phyloP scores from a whole-genome alignment of 2,329 filamentous ascomycete species.

The Dichotomopilus funicola region DNA sequence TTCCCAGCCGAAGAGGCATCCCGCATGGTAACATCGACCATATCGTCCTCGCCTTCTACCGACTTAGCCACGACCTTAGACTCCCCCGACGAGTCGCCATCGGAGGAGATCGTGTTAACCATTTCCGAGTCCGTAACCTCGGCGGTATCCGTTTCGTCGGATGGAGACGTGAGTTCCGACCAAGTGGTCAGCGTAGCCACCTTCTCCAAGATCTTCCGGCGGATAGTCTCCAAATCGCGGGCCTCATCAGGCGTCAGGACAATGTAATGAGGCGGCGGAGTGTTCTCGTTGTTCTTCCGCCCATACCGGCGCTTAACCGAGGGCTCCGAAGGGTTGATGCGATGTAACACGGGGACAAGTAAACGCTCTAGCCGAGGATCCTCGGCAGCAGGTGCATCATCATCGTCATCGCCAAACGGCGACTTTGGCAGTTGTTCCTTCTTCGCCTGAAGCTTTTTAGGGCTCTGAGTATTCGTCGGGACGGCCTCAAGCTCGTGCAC shows the following conservation, averaged over 20 bases:
- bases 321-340: constrained; percentile 34
- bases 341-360: constrained; percentile 66
- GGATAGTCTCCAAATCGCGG: constrained; percentile 59
- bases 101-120: constrained; percentile 51
- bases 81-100: constrained; percentile 61
- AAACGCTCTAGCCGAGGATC: constrained; percentile 58
- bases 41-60: constrained; percentile 79
- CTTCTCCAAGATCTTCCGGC: constrained; percentile 72
- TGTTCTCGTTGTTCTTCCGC: constrained; percentile 13
- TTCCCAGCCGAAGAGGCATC: constrained; percentile 38
- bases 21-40: constrained; percentile 85
- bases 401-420: constrained; percentile 37
- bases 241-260: constrained; percentile 68
- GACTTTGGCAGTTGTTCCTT: constrained; percentile 38
- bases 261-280: constrained; percentile 60
- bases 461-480: constrained; percentile 67
- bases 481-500: constrained; percentile 69
- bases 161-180: constrained; percentile 52
- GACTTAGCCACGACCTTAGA: constrained; percentile 69
- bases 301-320: constrained; percentile 7
- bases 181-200: constrained; percentile 71
- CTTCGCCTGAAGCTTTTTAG: constrained; percentile 38
- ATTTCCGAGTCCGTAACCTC: constrained; percentile 61
- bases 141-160: constrained; percentile 39
- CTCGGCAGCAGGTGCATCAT: constrained; percentile 41